Evolutionary conservation across 1,139 yeast genomes (phyloP).

Genomic region (Pneumocystis canis): DNA sequence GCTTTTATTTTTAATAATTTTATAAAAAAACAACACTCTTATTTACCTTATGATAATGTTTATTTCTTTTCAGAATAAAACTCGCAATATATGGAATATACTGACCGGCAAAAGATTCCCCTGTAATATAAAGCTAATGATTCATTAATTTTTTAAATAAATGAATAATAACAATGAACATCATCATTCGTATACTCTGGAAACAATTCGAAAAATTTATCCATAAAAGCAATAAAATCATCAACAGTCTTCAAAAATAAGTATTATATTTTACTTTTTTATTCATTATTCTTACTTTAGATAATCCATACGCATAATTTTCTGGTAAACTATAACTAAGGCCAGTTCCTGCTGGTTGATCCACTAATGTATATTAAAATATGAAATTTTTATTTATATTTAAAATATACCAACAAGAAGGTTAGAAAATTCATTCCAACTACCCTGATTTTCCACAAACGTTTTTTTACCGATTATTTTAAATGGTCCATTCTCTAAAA

Average conservation of each 20-base stretch:
- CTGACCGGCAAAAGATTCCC: conserved; percentile 96
- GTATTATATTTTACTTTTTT: not conserved
- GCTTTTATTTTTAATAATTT: conserved; percentile 1
- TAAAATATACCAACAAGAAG: conserved; percentile 35
- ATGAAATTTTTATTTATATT: not conserved
- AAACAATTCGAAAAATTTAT: conserved; percentile 51
- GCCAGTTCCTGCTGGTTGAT: conserved; percentile 94
- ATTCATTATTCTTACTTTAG: conserved; percentile 18
- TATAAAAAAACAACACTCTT: not conserved
- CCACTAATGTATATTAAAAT: conserved; percentile 31
- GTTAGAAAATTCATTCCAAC: conserved; percentile 76
- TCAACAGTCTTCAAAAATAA: conserved; percentile 27
- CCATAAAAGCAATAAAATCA: conserved; percentile 52
- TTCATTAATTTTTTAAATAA: not conserved
- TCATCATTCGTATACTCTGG: conserved; percentile 58
- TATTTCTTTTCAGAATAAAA: conserved; percentile 40
- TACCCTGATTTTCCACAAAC: conserved; percentile 45
- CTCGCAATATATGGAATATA: conserved; percentile 79
- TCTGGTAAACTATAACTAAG: conserved; percentile 45
- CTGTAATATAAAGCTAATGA: conserved; percentile 51
- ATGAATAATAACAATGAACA: not conserved
- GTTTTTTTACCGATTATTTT: conserved; percentile 38
- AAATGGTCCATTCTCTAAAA: conserved; percentile 86
- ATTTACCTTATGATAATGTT: conserved; percentile 17
- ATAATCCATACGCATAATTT: conserved; percentile 44